Conservation (phyloP, 2,329 filamentous ascomycete species). For the Penicillium sumatraense region DNA sequence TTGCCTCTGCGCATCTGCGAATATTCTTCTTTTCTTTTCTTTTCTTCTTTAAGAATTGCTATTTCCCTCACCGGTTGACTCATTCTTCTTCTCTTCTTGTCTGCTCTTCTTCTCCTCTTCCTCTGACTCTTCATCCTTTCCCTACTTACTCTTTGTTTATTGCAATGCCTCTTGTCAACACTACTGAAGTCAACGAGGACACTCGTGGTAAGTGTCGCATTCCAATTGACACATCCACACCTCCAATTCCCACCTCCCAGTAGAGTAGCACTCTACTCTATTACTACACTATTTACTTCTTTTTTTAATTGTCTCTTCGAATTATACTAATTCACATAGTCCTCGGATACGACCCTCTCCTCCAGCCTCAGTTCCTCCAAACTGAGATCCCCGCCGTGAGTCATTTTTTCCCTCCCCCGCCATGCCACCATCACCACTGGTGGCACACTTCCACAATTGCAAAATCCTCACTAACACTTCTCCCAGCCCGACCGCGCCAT, state of each 20-base stretch:
- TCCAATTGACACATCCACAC: background rate
- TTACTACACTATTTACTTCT: background rate
- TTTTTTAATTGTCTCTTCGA: background rate
- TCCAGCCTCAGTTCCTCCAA: constrained; percentile 84
- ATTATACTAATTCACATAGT: constrained; percentile 58
- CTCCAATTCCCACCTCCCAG: background rate
- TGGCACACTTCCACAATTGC: too few relatives aligned
- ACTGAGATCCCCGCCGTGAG: constrained; percentile 74
- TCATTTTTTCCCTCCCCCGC: constrained; percentile 69
- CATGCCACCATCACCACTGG: constrained; percentile 66
- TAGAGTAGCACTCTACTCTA: background rate
- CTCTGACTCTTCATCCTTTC: background rate
- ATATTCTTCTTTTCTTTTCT: background rate
- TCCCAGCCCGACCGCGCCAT: constrained; percentile 44
- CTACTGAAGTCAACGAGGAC: constrained; percentile 49
- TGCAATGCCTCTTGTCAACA: constrained; percentile 48
- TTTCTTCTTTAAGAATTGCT: background rate
- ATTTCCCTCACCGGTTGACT: too few relatives aligned
- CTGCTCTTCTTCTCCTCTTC: background rate
- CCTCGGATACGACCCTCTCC: constrained; percentile 90
- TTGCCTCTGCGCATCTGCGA: background rate
- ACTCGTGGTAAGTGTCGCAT: constrained; percentile 44
- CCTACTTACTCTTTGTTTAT: constrained; percentile 1
- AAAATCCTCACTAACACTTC: constrained; percentile 17
- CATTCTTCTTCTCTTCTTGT: background rate